Evolutionary conservation across 1,139 yeast species (phyloP), one percentile per base, ranked within the genome.

Genomic region (Ogataea hybrid): DNA sequence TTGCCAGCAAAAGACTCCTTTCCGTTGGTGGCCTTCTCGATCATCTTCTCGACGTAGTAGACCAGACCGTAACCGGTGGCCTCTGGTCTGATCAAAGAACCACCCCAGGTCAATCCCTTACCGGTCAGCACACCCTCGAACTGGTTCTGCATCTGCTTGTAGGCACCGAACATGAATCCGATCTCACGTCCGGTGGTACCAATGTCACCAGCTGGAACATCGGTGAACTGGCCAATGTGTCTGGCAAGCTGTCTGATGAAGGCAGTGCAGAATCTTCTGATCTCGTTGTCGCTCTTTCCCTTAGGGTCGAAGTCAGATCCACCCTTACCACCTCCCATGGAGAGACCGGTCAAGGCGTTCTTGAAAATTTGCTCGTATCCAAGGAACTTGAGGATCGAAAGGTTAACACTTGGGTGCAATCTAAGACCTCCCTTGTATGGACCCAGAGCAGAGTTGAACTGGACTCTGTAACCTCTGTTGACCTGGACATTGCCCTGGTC

Each of bases 251-350:
- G 96, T 69, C 89, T 78, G 96, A 90, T 92, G 77, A 92, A 92
- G 35, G 96, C 78, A 62, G 78, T 80, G 76, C 97, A 90, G 80
- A 92, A 92, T 70, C 96, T 83, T 77, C 98, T 84, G 70, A 92
- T 90, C 75, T 92, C 98, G 58, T 73, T 68, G 69, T 90, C 95
- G 46, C 95, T 76, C 71, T 84, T 84, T 62, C 92, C 95, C 79
- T 90, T 90, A 61, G 97, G 96, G 73, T 90, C 88, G 71, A 92
- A 92, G 73, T 92, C 97, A 52, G 96, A 77, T 69, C 98, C 98
- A 80, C 98, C 98, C 71, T 92, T 92, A 73, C 96, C 98, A 76
- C 98, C 98, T 67, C 98, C 98, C 86, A 92, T 89, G 79, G 84
- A 80, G 61, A 90, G 79, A 61, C 97, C 97, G 58, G 98, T 92